A percentile compares a stretch with the other conserved stretches of the same genome.
phyloP scores from a whole-genome alignment of 176 grass and related monocot genomes.

The Typha latifolia region DNA sequence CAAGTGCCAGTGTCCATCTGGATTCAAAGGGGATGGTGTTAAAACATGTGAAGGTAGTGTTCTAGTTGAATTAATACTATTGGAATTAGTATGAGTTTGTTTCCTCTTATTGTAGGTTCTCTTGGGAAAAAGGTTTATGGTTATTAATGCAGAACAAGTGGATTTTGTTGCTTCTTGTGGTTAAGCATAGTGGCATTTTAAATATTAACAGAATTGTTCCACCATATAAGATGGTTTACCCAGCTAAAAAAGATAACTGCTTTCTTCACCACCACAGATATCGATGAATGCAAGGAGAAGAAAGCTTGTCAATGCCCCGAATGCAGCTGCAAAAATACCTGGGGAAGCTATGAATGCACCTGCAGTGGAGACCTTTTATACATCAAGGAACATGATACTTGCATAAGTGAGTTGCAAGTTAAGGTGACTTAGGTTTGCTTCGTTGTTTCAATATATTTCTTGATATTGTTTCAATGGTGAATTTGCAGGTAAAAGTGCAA shows the following conservation, averaged over 20 bases:
- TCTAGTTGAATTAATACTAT: not conserved
- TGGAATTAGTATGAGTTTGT: not conserved
- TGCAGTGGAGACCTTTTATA: constrained; percentile 23
- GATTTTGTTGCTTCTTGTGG: not conserved
- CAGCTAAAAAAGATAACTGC: not conserved
- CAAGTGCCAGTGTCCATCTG: constrained; percentile 25
- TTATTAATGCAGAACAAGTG: not conserved
- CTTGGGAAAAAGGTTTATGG: not conserved
- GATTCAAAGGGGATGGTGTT: constrained; percentile 25
- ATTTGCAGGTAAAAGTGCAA: constrained; percentile 50
- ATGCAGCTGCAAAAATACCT: constrained; percentile 42
- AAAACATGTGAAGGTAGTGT: constrained; percentile 21
- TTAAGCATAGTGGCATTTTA: not conserved
- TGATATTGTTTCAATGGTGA: constrained; percentile 14
- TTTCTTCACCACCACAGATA: constrained; percentile 5
- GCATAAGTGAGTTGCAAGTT: constrained; percentile 21
- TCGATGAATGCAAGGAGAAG: constrained; percentile 39
- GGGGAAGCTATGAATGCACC: constrained; percentile 27
- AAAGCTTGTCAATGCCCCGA: constrained; percentile 30
- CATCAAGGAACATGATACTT: constrained; percentile 32
- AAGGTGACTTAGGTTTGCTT: not conserved
- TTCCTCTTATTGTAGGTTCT: not conserved
- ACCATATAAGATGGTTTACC: no score
- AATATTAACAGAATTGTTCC: no score
- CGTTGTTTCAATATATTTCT: not conserved